Evolutionary conservation across 495 filamentous ascomycete species (phyloP).

Genomic region (Patellaria atrata): DNA sequence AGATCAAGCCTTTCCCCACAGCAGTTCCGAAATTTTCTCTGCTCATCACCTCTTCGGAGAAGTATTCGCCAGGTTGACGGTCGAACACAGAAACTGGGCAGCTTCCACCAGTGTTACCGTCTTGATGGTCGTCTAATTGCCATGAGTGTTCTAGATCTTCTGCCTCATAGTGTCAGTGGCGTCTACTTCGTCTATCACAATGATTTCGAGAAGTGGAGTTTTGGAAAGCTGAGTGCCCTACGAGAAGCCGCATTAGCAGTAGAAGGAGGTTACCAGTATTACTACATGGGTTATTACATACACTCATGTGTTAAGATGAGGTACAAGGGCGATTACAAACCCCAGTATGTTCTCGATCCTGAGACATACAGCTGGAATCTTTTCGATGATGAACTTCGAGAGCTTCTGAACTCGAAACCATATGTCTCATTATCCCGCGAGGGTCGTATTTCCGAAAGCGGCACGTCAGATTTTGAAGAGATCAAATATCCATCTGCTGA

Average conservation of each 20-base stretch:
- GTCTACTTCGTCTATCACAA: constrained; percentile 91
- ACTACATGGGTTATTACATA: constrained; percentile 70
- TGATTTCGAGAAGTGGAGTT: constrained; percentile 60
- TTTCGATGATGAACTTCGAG: constrained; percentile 50
- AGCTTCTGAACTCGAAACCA: constrained; percentile 46
- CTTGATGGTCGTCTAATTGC: constrained; percentile 81
- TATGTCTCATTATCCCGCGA: constrained; percentile 56
- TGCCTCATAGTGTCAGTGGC: constrained; percentile 77
- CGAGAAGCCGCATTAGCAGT: constrained; percentile 66
- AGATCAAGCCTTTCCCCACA: constrained; percentile 46
- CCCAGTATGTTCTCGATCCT: constrained; percentile 72
- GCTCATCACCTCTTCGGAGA: constrained; percentile 55
- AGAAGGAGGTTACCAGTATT: constrained; percentile 59
- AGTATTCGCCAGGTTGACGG: constrained; percentile 32
- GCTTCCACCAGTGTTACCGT: constrained; percentile 92
- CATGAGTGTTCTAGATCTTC: constrained; percentile 73
- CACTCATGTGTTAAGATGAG: constrained; percentile 63
- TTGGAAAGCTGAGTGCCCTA: constrained; percentile 81
- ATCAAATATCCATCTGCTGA: constrained; percentile 7
- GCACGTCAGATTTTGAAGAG: constrained; percentile 2
- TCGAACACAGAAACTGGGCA: constrained; percentile 51
- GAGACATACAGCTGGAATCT: constrained; percentile 61
- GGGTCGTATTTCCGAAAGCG: constrained; percentile 13
- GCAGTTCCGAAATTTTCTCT: constrained; percentile 76
- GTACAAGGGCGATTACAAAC: constrained; percentile 81